phyloP scores from a whole-genome alignment of 768 basidiomycete species.

The Filobasidium floriforme region DNA sequence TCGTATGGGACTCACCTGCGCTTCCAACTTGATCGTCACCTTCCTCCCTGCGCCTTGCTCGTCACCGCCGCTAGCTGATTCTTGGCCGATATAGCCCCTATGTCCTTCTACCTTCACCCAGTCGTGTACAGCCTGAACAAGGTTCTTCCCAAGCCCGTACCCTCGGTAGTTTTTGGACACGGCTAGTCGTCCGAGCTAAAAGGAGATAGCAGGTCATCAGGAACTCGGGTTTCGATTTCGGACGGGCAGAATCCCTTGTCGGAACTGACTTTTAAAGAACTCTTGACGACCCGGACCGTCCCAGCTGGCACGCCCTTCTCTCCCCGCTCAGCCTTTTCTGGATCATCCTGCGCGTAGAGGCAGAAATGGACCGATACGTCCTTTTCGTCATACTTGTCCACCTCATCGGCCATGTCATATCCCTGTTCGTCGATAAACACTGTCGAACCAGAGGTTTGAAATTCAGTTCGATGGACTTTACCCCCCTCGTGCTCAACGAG shows the following conservation, averaged over 20 bases:
- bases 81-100: background rate
- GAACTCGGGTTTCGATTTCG: no score
- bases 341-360: slow-evolving; percentile 20
- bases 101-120: slow-evolving; percentile 14
- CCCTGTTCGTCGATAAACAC: slow-evolving; percentile 30
- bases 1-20: slow-evolving; percentile 3
- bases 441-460: no score
- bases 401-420: slow-evolving; percentile 37
- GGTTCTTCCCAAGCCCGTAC: slow-evolving; percentile 35
- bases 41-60: background rate
- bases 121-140: slow-evolving; percentile 30
- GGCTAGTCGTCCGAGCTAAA: slow-evolving; percentile 35
- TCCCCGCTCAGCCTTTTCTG: background rate
- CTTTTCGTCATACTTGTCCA: slow-evolving; percentile 39
- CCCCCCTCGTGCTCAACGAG: no score
- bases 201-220: no score
- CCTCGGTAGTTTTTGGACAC: slow-evolving; percentile 30
- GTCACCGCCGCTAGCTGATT: background rate
- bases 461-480: background rate
- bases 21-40: slow-evolving; percentile 3
- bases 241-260: background rate
- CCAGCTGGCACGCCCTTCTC: slow-evolving; percentile 17
- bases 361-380: slow-evolving; percentile 32
- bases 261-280: slow-evolving; percentile 19
- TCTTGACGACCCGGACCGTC: slow-evolving; percentile 16